Conservation (phyloP, 2,329 filamentous ascomycete species). For the Aspergillus sp. region DNA sequence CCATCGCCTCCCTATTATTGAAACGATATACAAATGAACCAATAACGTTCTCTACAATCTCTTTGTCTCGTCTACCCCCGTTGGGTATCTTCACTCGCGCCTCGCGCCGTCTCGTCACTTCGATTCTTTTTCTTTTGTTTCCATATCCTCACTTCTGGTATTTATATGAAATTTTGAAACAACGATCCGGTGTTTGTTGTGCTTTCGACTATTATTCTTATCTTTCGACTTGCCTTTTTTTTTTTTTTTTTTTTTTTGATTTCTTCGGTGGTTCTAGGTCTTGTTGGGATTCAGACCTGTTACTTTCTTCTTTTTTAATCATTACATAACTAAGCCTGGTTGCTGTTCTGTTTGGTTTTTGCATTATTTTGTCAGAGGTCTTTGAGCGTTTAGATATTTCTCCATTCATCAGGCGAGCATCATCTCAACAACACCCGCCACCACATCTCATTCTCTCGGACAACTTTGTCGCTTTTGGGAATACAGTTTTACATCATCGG, state of each 20-base stretch:
- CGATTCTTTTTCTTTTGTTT: constrained; percentile 20
- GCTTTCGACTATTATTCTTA: neutral
- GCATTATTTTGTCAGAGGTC: constrained; percentile 11
- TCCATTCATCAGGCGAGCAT: constrained; percentile 2
- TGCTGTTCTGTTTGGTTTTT: constrained; percentile 19
- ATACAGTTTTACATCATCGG: constrained; percentile 14
- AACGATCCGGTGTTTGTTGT: too few species aligned
- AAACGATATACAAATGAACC: constrained; percentile 36
- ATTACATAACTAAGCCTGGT: constrained; percentile 20
- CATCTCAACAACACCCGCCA: constrained; percentile 4
- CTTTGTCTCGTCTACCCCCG: constrained; percentile 25
- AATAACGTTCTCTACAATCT: constrained; percentile 37
- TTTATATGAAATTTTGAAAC: constrained; percentile 18
- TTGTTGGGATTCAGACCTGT: constrained; percentile 18
- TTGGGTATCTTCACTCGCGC: constrained; percentile 21
- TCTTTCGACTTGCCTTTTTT: constrained; percentile 10
- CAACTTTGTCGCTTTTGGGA: constrained; percentile 1
- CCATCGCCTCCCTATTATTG: constrained; percentile 14
- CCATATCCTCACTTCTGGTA: constrained; percentile 18
- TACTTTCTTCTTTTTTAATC: constrained; percentile 21
- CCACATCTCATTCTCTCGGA: constrained; percentile 4
- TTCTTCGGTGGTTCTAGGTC: constrained; percentile 15
- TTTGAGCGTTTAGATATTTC: constrained; percentile 18
- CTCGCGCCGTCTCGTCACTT: constrained; percentile 19
- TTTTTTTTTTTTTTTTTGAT: constrained; percentile 19